Base-by-base conservation (phyloP, 208 protist species). In the Acanthamoeba comandoni region DNA sequence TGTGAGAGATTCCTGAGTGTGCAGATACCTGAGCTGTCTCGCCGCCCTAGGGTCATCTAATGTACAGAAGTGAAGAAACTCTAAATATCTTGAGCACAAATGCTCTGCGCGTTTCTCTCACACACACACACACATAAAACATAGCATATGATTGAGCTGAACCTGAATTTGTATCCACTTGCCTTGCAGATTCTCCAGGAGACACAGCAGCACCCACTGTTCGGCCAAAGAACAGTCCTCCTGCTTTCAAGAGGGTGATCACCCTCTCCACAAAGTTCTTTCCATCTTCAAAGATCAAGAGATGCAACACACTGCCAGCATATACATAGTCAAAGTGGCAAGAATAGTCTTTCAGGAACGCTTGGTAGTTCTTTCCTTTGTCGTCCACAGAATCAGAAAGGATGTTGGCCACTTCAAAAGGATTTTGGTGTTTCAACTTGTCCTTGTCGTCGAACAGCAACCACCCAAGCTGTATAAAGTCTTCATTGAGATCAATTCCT, bases 301-400 rank as follows among this genome's bases (percentile, higher is more conserved):
- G 65, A 26, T 73, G 65, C 65, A 73, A 39, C 65, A 73, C 13
- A 39, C 65, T 73, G 19, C 65, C 65, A 4, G 65, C 65, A 26
- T 31, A 73, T 39, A 73, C 65, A 26, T 2, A 15, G 65, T 73
- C 65, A 26, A 73, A 73, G 19, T 15, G 65, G 65, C 35, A 43
- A 1, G 35, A 43, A 43, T 43, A 43, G 35, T 43, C 35, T 5
- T 43, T 43, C 35, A 43, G 35, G 35, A 43, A 43, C 35, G 35
- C 35, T 43, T 43, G 35, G 5, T 43, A 43, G 35, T 43, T 43
- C 35, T 43, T 43, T 43, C 35, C 35, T 43, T 43, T 43, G 35
- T 43, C 35, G 5, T 43, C 35, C 35, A 43, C 2, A 43, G 35
- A 43, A 43, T 43, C 35, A 43, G 35, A 43, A 43, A 43, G 35